Conservation (phyloP, 225 moss, liverwort and hornwort species). For the Asterella californica region DNA sequence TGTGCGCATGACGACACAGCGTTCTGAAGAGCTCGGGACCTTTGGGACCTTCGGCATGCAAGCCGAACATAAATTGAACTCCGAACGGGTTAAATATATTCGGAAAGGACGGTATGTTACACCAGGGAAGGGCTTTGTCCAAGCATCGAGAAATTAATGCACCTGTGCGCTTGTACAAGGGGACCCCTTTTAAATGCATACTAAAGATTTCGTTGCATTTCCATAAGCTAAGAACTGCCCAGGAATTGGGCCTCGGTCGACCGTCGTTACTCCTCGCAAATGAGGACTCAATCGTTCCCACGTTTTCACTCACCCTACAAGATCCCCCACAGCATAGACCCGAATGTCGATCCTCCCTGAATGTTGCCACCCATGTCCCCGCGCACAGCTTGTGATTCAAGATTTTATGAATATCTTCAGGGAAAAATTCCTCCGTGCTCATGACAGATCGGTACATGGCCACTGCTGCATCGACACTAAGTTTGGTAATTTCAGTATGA, state of each 20-base stretch:
- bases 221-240: constrained; percentile 94
- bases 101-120: constrained; percentile 80
- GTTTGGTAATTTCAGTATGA: constrained; percentile 53
- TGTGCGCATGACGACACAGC: constrained; percentile 90
- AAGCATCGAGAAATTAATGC: constrained; percentile 64
- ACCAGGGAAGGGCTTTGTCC: constrained; percentile 76
- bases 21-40: constrained; percentile 61
- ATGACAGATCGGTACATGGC: constrained; percentile 63
- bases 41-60: constrained; percentile 56
- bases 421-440: constrained; percentile 87
- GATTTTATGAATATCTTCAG: constrained; percentile 78
- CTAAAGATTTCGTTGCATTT: constrained; percentile 90
- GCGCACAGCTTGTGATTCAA: constrained; percentile 76
- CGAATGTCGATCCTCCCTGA: constrained; percentile 35
- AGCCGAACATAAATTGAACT: constrained; percentile 89
- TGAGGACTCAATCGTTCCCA: constrained; percentile 30
- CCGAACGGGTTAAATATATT: constrained; percentile 85
- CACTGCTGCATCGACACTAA: constrained; percentile 55
- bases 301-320: constrained; percentile 40
- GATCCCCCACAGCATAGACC: constrained; percentile 44
- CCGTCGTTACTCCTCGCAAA: constrained; percentile 23
- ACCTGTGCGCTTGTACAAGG: constrained; percentile 54
- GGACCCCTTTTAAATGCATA: constrained; percentile 71
- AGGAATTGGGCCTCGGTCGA: constrained; percentile 42
- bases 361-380: constrained; percentile 87